These are phyloP conservation scores for Colletotrichum orchidophilum DNA, from an alignment of 2,329 filamentous ascomycete species.

Conservation along the genomic window DNA sequence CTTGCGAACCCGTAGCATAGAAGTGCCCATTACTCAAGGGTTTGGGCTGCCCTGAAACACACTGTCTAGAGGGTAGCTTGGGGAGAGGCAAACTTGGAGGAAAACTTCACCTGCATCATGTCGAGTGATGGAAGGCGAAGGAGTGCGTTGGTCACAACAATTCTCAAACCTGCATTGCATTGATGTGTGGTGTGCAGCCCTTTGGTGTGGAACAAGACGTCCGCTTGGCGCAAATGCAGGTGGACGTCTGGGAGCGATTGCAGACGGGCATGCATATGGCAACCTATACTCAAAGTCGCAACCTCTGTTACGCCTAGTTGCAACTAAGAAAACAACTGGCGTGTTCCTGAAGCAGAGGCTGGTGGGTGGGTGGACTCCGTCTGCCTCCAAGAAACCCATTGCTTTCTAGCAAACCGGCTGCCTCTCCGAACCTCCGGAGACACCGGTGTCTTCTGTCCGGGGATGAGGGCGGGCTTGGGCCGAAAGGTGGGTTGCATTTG, in stretches of 20 bases:
- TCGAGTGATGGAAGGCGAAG: constrained; percentile 22
- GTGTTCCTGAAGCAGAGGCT: constrained; percentile 10
- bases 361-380: constrained; percentile 6
- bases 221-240: background rate
- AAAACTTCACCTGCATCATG: constrained; percentile 1
- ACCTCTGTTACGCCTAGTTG: background rate
- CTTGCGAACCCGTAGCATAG: background rate
- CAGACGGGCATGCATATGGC: background rate
- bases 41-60: background rate
- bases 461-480: constrained; percentile 16
- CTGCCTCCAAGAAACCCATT: background rate
- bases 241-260: background rate
- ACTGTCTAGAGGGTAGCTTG: background rate
- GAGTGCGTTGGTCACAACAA: constrained; percentile 29
- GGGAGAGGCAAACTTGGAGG: background rate
- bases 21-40: background rate
- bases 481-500: constrained; percentile 9
- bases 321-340: background rate
- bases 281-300: background rate
- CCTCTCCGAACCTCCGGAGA: constrained; percentile 28
- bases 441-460: constrained; percentile 16
- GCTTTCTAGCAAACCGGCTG: constrained; percentile 29
- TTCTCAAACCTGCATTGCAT: constrained; percentile 27
- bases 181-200: background rate
- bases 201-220: background rate